phyloP scores from a whole-genome alignment of 169 alveolate genomes.

The Cryptosporidium viatorum region DNA sequence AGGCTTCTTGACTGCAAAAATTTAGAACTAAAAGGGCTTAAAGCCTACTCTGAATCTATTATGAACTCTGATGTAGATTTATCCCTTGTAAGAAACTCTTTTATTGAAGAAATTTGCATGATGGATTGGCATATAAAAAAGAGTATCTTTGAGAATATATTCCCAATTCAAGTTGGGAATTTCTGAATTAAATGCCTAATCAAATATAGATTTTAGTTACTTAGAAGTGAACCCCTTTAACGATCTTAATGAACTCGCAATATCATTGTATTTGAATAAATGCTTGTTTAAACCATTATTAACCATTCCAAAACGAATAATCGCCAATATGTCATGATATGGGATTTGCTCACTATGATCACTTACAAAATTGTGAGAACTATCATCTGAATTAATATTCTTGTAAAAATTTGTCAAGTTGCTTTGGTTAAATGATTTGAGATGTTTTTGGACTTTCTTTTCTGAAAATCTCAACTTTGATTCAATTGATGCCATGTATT shows the following conservation, averaged over 20 bases:
- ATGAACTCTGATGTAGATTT: background rate
- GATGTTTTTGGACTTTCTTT: constrained; percentile 19
- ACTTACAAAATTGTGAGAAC: background rate
- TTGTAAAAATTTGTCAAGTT: constrained; percentile 41
- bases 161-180: constrained; percentile 16
- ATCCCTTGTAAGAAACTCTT: background rate
- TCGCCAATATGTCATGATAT: constrained; percentile 4
- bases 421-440: constrained; percentile 5
- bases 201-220: background rate
- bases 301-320: constrained; percentile 48
- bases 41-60: constrained; percentile 8
- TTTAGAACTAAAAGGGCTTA: constrained; percentile 50
- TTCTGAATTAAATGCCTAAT: background rate
- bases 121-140: constrained; percentile 36
- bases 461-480: constrained; percentile 5
- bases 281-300: constrained; percentile 22
- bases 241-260: background rate
- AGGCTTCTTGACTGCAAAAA: constrained; percentile 50
- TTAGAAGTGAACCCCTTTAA: background rate
- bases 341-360: background rate
- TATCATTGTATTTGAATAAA: constrained; percentile 24
- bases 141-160: constrained; percentile 6
- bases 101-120: background rate
- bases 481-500: constrained; percentile 36
- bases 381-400: background rate